Conservation (phyloP, 2,329 filamentous ascomycete species). For the Ascochyta pisi region DNA sequence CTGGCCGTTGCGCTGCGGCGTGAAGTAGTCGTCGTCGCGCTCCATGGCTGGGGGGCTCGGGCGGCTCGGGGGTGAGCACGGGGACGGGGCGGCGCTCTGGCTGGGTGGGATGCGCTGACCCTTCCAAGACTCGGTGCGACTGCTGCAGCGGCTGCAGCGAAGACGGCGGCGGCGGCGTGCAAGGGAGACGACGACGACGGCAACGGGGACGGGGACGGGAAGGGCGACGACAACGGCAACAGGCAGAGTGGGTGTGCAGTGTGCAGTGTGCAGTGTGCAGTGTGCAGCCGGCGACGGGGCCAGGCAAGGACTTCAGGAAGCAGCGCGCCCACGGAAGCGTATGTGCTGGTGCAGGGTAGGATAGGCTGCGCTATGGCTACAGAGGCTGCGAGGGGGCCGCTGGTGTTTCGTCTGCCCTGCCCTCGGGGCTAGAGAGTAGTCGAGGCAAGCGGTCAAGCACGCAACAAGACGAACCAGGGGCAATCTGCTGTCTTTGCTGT, state of each 20-base stretch:
- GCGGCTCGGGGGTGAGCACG: not conserved
- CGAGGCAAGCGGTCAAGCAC: conserved; percentile 19
- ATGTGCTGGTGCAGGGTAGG: not conserved
- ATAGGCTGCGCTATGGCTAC: not conserved
- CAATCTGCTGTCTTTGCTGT: not conserved
- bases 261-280: not conserved
- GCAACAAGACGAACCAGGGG: conserved; percentile 14
- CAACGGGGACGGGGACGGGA: not conserved
- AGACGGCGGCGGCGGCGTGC: conserved; percentile 7
- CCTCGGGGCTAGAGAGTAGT: conserved; percentile 11
- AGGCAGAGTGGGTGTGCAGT: too few species aligned
- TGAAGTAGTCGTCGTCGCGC: conserved; percentile 45
- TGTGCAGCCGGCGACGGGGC: not conserved
- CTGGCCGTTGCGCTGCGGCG: conserved; percentile 27
- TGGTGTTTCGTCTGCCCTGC: conserved; percentile 13
- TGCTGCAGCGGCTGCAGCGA: not conserved
- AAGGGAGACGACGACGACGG: not conserved
- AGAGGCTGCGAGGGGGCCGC: conserved; percentile 9
- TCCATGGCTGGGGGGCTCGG: conserved; percentile 33
- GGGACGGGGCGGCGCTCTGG: not conserved
- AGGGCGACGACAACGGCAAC: not conserved
- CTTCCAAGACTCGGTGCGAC: conserved; percentile 11
- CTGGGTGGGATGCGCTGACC: conserved; percentile 6
- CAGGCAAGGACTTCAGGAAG: conserved; percentile 14
- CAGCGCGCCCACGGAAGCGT: not conserved